A percentile compares a stretch with the other conserved stretches of the same genome.
Conservation (phyloP, 2,329 filamentous ascomycete species). For the Pestalotiopsis sp. region DNA sequence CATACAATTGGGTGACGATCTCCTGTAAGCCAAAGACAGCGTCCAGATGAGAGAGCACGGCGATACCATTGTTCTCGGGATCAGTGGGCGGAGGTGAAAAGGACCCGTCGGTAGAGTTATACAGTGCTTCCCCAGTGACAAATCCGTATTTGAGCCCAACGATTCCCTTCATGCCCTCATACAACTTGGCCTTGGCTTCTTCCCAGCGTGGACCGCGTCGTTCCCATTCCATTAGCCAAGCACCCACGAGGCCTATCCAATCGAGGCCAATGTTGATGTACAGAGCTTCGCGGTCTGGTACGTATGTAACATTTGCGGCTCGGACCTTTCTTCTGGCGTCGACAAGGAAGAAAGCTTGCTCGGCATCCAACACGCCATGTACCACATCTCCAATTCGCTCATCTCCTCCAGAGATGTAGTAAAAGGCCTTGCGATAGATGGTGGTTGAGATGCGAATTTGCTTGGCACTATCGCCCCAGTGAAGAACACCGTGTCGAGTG, state of each 20-base stretch:
- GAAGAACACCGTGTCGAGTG: constrained; percentile 64
- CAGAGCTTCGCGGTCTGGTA: constrained; percentile 5
- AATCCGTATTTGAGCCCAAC: constrained; percentile 60
- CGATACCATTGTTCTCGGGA: constrained; percentile 50
- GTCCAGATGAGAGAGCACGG: constrained; percentile 57
- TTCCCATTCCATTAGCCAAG: constrained; percentile 64
- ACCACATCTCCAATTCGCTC: constrained; percentile 60
- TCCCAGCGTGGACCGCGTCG: constrained; percentile 55
- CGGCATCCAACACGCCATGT: constrained; percentile 53
- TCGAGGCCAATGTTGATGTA: constrained; percentile 51
- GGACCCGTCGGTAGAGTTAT: constrained; percentile 50
- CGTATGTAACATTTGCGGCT: constrained; percentile 41
- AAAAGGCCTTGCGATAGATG: constrained; percentile 60
- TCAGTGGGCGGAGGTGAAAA: constrained; percentile 56
- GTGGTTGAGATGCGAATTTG: constrained; percentile 63
- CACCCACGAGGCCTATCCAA: constrained; percentile 58
- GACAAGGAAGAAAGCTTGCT: constrained; percentile 53
- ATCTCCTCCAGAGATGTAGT: constrained; percentile 58
- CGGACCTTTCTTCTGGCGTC: constrained; percentile 63
- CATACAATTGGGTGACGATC: constrained; percentile 56
- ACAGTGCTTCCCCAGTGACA: constrained; percentile 56
- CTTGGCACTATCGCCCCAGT: constrained; percentile 63
- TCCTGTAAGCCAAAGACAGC: constrained; percentile 63
- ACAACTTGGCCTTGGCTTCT: constrained; percentile 53
- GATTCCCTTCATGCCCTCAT: constrained; percentile 51